Percentiles rank a stretch among this genome's conserved stretches.
phyloP scores from a whole-genome alignment of 75 land plant genomes.

The Cryptomeria japonica region DNA sequence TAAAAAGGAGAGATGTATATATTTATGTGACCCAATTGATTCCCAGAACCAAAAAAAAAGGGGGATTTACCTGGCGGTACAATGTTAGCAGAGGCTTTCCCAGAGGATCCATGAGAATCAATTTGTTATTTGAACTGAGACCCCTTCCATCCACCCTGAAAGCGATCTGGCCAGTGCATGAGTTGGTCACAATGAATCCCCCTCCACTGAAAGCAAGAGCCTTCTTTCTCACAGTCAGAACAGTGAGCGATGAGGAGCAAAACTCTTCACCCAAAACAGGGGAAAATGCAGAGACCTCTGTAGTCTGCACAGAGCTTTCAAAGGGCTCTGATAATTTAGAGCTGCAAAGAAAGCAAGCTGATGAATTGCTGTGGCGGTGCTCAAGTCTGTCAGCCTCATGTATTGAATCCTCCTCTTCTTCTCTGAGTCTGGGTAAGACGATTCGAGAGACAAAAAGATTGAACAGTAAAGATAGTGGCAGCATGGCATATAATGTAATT shows the following conservation, averaged over 20 bases:
- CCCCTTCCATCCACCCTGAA: conserved; percentile 59
- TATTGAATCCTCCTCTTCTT: not conserved
- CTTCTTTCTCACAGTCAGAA: conserved; percentile 48
- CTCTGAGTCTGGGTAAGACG: not conserved
- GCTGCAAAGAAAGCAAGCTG: not conserved
- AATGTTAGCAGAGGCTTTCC: conserved; percentile 37
- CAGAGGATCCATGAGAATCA: conserved; percentile 36
- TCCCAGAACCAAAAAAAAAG: too few relatives aligned
- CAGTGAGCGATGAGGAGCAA: conserved; percentile 5
- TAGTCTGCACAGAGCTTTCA: not conserved
- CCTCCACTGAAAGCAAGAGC: conserved; percentile 54
- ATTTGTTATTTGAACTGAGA: conserved; percentile 18
- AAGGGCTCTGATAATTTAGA: not conserved
- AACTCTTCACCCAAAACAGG: not conserved
- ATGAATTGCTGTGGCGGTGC: not conserved
- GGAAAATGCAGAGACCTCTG: not conserved
- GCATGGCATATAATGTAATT: not conserved
- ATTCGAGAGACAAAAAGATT: not conserved
- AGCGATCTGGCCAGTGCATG: conserved; percentile 22
- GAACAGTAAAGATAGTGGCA: not conserved
- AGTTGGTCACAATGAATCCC: conserved; percentile 50
- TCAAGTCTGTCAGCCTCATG: not conserved
- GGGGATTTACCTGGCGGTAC: conserved; percentile 28
- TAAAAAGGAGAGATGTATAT: too few relatives aligned
- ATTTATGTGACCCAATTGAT: not conserved